These are phyloP conservation scores for Meredithiella fracta DNA, from an alignment of 2,329 filamentous ascomycete species.

Conservation along the genomic window DNA sequence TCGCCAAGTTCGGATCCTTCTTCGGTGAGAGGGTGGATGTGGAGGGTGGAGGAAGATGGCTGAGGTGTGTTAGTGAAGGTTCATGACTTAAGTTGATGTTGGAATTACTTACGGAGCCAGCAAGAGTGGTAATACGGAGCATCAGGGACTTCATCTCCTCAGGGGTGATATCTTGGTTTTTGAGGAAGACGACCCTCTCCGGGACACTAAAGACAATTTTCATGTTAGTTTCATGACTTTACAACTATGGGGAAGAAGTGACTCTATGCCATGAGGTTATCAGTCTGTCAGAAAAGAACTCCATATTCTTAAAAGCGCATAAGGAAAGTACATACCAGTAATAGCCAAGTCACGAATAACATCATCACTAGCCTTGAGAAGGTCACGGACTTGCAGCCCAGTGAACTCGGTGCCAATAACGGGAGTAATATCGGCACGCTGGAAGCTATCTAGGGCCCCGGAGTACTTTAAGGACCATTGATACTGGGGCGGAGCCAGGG, in stretches of 20 bases:
- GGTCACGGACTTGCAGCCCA: conserved; percentile 30
- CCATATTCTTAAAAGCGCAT: background rate
- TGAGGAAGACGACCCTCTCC: conserved; percentile 50
- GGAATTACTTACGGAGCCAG: conserved; percentile 23
- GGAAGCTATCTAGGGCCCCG: conserved; percentile 27
- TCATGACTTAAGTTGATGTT: background rate
- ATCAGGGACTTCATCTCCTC: conserved; percentile 44
- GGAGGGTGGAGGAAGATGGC: conserved; percentile 38
- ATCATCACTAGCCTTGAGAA: conserved; percentile 37
- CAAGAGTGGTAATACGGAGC: conserved; percentile 40
- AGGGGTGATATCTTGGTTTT: conserved; percentile 40
- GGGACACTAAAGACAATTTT: conserved; percentile 32
- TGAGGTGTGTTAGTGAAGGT: conserved; percentile 20
- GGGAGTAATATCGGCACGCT: conserved; percentile 34
- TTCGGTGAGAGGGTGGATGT: conserved; percentile 45
- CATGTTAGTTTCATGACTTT: background rate
- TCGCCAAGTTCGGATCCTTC: conserved; percentile 36
- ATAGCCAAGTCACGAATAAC: conserved; percentile 44
- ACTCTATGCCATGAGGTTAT: no score
- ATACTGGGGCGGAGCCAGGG: conserved; percentile 7
- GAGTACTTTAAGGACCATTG: conserved; percentile 20
- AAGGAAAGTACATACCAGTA: conserved; percentile 28
- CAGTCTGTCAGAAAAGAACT: no score
- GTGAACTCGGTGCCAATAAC: conserved; percentile 39
- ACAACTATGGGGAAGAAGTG: background rate